Evolutionary conservation across 1,284 basidiomycete species (phyloP).

Genomic region (Ustilago vetiveriae): DNA sequence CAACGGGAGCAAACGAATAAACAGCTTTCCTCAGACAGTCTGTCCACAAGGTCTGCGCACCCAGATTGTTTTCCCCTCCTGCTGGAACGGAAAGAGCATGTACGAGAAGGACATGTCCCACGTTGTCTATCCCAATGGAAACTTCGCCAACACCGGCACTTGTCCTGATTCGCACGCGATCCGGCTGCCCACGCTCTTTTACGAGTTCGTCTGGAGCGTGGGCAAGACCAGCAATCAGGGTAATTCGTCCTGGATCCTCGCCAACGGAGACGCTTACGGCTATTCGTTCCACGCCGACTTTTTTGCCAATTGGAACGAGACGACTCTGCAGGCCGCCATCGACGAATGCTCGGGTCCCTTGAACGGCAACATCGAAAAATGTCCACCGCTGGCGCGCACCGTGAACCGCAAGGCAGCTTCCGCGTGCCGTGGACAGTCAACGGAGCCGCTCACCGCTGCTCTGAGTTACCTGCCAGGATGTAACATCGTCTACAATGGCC

Average conservation of each 20-base stretch:
- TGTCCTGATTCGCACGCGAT: neutral
- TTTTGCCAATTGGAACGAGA: neutral
- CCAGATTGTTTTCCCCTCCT: neutral
- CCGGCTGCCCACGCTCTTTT: neutral
- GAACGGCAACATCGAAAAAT: neutral
- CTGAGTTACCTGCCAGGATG: neutral
- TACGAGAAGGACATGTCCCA: neutral
- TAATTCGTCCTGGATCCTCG: neutral
- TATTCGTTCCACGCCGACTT: neutral
- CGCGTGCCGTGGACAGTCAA: neutral
- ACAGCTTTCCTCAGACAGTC: neutral
- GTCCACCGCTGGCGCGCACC: neutral
- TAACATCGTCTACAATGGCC: constrained; percentile 3
- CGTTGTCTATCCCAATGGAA: neutral
- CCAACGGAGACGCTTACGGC: neutral
- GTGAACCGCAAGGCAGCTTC: neutral
- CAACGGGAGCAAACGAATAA: neutral
- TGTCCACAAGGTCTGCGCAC: neutral
- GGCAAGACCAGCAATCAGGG: neutral
- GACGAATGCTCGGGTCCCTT: neutral
- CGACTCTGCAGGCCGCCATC: neutral
- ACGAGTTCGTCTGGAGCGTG: neutral
- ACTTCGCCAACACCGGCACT: neutral
- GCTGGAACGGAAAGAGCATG: neutral
- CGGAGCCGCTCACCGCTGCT: neutral